Conservation (phyloP, 2,329 filamentous ascomycete genomes). For the Incumbomyces lentus region DNA sequence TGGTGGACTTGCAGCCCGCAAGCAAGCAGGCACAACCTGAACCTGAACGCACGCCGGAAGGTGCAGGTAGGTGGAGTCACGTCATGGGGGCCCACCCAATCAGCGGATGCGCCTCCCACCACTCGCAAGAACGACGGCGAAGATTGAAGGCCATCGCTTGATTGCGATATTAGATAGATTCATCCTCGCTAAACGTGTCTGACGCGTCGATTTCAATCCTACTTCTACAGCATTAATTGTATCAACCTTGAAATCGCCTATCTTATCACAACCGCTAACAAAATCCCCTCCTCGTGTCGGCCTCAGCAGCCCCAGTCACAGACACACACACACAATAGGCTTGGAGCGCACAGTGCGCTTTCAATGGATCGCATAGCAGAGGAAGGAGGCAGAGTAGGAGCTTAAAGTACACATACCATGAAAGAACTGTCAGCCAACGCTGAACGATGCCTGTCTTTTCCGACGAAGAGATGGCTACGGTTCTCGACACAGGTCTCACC, state of each 20-base stretch:
- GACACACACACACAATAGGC: too few relatives aligned
- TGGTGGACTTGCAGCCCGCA: too few relatives aligned
- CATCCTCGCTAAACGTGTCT: constrained; percentile 1
- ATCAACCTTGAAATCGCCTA: not conserved
- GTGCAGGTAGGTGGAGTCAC: not conserved
- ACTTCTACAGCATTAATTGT: not conserved
- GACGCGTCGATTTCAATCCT: constrained; percentile 4
- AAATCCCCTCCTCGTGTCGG: not conserved
- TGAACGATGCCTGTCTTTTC: constrained; percentile 14
- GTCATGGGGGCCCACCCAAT: not conserved
- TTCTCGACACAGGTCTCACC: constrained; percentile 4
- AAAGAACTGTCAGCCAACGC: not conserved
- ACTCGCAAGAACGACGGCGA: not conserved
- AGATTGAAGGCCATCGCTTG: not conserved
- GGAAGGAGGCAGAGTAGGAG: too few relatives aligned
- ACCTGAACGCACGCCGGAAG: too few relatives aligned
- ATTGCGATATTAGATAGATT: not conserved
- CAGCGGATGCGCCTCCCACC: constrained; percentile 1
- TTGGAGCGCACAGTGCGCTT: too few relatives aligned
- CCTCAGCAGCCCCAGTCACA: too few relatives aligned
- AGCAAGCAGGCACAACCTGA: too few relatives aligned
- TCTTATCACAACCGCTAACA: not conserved
- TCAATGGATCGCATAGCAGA: too few relatives aligned
- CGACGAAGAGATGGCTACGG: constrained; percentile 8
- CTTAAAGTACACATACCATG: not conserved